Conservation (phyloP, 345 rosid genomes). For the Camelina hispida region DNA sequence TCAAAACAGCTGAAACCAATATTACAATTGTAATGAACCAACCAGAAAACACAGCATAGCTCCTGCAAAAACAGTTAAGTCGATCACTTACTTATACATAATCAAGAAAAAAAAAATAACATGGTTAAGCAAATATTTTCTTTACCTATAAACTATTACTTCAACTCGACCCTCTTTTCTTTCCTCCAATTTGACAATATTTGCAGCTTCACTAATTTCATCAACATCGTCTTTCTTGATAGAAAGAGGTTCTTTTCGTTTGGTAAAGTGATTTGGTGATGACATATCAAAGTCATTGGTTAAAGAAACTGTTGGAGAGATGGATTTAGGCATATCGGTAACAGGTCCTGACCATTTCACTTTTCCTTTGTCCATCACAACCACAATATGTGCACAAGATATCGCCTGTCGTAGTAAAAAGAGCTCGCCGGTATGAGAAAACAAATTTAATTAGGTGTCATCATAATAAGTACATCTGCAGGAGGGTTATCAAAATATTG, state of each 20-base stretch:
- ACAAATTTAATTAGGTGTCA: background rate
- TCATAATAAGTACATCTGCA: background rate
- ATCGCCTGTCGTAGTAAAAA: slow-evolving; percentile 64
- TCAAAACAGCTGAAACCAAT: slow-evolving; percentile 72
- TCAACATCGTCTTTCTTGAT: slow-evolving; percentile 40
- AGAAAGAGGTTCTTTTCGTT: slow-evolving; percentile 37
- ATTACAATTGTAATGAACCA: slow-evolving; percentile 68
- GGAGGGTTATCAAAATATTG: background rate
- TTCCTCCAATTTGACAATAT: slow-evolving; percentile 63
- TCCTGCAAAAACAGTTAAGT: slow-evolving; percentile 54
- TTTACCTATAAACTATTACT: slow-evolving; percentile 76
- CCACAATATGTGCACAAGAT: slow-evolving; percentile 72
- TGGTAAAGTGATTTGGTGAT: slow-evolving; percentile 34
- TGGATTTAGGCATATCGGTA: slow-evolving; percentile 57
- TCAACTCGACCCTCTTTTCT: slow-evolving; percentile 91
- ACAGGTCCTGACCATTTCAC: slow-evolving; percentile 80
- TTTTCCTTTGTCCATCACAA: slow-evolving; percentile 81
- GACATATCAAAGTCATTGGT: slow-evolving; percentile 56
- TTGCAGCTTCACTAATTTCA: slow-evolving; percentile 53
- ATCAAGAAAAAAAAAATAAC: background rate
- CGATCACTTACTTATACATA: slow-evolving; percentile 1
- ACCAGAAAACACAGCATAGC: slow-evolving; percentile 79
- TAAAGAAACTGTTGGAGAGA: slow-evolving; percentile 51
- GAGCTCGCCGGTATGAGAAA: slow-evolving; percentile 8
- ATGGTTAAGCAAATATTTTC: background rate